These are phyloP conservation scores for Claviceps spartinae DNA, from an alignment of 2,329 filamentous ascomycete species.

Conservation along the genomic window DNA sequence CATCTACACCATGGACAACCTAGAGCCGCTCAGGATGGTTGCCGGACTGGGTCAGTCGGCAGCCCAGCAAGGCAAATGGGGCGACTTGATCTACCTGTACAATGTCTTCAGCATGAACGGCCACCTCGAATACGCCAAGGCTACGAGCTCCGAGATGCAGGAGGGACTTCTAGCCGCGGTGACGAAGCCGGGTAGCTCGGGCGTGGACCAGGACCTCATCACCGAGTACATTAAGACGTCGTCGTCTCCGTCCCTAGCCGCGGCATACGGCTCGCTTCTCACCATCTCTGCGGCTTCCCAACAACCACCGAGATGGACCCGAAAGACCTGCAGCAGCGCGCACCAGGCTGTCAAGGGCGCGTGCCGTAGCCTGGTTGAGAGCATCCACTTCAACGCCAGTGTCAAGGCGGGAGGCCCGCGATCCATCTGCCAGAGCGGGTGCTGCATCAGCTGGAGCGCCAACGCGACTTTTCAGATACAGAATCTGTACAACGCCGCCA, in stretches of 20 bases:
- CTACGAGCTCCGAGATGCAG: constrained; percentile 1
- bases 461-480: constrained; percentile 2
- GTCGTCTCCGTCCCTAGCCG: constrained; percentile 1
- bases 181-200: neutral
- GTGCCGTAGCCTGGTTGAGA: neutral
- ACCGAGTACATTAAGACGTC: constrained; percentile 3
- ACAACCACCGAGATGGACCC: neutral
- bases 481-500: constrained; percentile 1
- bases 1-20: constrained; percentile 2
- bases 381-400: constrained; percentile 1
- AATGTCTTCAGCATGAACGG: constrained; percentile 6
- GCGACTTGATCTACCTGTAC: constrained; percentile 4
- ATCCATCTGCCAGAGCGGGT: constrained; percentile 2
- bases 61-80: constrained; percentile 3
- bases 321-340: neutral
- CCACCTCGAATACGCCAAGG: constrained; percentile 2
- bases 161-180: constrained; percentile 2
- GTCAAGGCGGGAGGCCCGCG: constrained; percentile 2
- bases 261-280: constrained; percentile 2
- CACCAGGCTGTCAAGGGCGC: neutral
- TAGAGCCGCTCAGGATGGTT: neutral
- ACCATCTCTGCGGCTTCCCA: neutral
- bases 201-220: constrained; percentile 1
- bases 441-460: constrained; percentile 6
- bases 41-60: neutral